Percentiles rank a stretch among this genome's conserved stretches.
Evolutionary conservation across 306 rosid genomes (phyloP).

Genomic region (Malus sylvestris): DNA sequence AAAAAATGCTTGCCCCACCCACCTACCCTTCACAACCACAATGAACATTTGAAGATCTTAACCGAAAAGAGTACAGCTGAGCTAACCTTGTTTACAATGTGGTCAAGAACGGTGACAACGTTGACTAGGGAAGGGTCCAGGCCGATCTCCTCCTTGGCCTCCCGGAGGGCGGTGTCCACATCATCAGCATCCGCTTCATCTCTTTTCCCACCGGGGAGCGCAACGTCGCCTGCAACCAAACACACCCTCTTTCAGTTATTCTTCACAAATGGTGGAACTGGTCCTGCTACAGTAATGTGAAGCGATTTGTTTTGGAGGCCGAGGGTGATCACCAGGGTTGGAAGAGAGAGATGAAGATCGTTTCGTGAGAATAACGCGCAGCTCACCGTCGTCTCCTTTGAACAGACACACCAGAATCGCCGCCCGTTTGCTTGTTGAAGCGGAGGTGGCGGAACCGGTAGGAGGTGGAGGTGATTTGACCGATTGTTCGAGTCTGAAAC

Average conservation of each 20-base stretch:
- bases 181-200: slow-evolving; percentile 66
- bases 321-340: slow-evolving; percentile 49
- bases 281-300: no score
- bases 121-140: slow-evolving; percentile 66
- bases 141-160: slow-evolving; percentile 88
- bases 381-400: slow-evolving; percentile 33
- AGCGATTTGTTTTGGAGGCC: background rate
- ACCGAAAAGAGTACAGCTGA: background rate
- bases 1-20: no score
- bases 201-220: slow-evolving; percentile 81
- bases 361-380: slow-evolving; percentile 58
- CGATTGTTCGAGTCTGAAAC: slow-evolving; percentile 8
- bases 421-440: slow-evolving; percentile 35
- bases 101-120: slow-evolving; percentile 47
- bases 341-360: slow-evolving; percentile 69
- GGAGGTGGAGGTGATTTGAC: slow-evolving; percentile 6
- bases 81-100: slow-evolving; percentile 26
- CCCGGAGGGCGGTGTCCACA: slow-evolving; percentile 69
- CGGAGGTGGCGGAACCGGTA: background rate
- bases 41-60: background rate
- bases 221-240: slow-evolving; percentile 65
- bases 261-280: background rate
- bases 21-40: background rate
- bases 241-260: background rate
- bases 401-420: slow-evolving; percentile 72